Evolutionary conservation across 768 basidiomycete genomes (phyloP).

Genomic region (Mycena alexandri): DNA sequence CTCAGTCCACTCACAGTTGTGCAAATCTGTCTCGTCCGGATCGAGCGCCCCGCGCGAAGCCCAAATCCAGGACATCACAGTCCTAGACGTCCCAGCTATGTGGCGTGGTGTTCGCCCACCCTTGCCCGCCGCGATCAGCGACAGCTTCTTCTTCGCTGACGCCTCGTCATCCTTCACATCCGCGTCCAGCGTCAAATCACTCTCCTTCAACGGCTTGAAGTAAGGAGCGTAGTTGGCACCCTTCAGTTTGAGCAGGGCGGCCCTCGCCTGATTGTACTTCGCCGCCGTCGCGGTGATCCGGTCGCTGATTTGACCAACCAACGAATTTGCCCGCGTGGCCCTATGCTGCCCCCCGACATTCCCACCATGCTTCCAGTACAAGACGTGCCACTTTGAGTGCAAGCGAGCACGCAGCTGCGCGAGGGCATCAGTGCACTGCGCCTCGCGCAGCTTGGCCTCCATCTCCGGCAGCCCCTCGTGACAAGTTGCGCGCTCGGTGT

Average conservation of each 20-base stretch:
- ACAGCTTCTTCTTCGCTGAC: neutral
- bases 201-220: neutral
- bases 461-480: neutral
- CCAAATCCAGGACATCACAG: neutral
- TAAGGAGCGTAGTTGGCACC: neutral
- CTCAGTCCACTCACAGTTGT: no score
- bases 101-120: neutral
- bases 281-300: neutral
- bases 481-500: neutral
- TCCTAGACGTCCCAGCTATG: neutral
- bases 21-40: neutral
- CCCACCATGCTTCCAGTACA: neutral
- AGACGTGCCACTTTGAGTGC: slow-evolving; percentile 14
- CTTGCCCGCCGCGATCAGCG: neutral
- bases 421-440: slow-evolving; percentile 12
- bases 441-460: slow-evolving; percentile 1
- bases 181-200: neutral
- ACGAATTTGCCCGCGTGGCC: neutral
- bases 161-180: neutral
- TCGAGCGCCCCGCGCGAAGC: neutral
- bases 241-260: neutral
- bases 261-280: neutral
- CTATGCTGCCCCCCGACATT: slow-evolving; percentile 2
- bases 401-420: neutral
- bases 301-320: slow-evolving; percentile 16